Percentiles rank a stretch among this genome's conserved stretches.
phyloP scores from a whole-genome alignment of 129 eudicot genomes.

The Smallanthus sonchifolius region DNA sequence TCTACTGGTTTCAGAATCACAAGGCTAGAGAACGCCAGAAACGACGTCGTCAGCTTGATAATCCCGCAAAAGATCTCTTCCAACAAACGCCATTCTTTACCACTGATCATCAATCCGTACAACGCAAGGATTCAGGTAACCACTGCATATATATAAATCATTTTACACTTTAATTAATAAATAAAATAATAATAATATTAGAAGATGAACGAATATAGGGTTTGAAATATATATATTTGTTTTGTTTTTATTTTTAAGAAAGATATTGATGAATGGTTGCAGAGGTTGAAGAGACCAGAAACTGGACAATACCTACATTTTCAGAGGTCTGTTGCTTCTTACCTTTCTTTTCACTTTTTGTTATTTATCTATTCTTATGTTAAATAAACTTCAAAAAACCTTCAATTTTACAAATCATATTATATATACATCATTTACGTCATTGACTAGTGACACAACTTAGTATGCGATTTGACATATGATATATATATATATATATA shows the following conservation, averaged over 20 bases:
- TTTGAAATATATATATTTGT: conserved; percentile 20
- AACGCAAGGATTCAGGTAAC: conserved; percentile 21
- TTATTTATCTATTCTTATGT: conserved; percentile 2
- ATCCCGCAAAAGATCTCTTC: conserved; percentile 15
- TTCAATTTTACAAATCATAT: background rate
- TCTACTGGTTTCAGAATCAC: conserved; percentile 90
- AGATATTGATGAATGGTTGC: conserved; percentile 26
- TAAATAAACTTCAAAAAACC: too few species aligned
- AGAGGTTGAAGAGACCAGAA: conserved; percentile 76
- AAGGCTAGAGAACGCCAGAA: conserved; percentile 84
- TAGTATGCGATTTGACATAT: conserved; percentile 27
- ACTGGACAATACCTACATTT: conserved; percentile 67
- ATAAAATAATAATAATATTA: too few species aligned
- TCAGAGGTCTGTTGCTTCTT: conserved; percentile 53
- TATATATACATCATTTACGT: conserved; percentile 6
- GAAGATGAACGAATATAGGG: background rate
- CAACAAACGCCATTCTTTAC: too few species aligned
- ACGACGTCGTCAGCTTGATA: conserved; percentile 74
- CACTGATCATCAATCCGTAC: conserved; percentile 15
- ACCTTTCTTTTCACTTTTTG: conserved; percentile 11
- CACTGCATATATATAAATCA: background rate
- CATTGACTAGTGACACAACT: conserved; percentile 17
- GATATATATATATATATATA: background rate
- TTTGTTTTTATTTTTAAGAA: conserved; percentile 36
- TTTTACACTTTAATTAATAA: too few species aligned